Evolutionary conservation across 2,329 filamentous ascomycete genomes (phyloP).

Genomic region (Alternaria triticimaculans): DNA sequence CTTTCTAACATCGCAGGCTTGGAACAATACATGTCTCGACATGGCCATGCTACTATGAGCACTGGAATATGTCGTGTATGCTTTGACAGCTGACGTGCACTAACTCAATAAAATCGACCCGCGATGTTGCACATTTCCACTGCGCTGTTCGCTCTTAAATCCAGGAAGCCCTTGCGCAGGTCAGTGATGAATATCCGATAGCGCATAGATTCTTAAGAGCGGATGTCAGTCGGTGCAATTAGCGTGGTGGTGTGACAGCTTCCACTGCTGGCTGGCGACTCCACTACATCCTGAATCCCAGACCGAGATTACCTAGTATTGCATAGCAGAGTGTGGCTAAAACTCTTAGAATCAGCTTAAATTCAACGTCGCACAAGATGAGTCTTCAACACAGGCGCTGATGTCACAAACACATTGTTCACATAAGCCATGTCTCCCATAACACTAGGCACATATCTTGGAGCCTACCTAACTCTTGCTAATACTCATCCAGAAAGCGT

Average conservation of each 20-base stretch:
- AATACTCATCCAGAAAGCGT: background rate
- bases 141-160: background rate
- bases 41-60: background rate
- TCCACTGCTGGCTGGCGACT: background rate
- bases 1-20: too few relatives aligned
- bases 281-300: background rate
- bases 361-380: background rate
- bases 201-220: background rate
- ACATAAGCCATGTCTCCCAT: background rate
- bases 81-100: background rate
- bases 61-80: background rate
- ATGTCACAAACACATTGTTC: background rate
- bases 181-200: background rate
- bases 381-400: background rate
- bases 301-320: background rate
- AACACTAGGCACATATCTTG: background rate
- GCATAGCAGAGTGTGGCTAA: background rate
- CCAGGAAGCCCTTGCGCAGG: background rate
- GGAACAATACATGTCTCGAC: background rate
- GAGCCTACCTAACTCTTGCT: background rate
- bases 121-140: too few relatives aligned
- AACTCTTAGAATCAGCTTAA: background rate
- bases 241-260: background rate
- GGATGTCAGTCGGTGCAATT: background rate
- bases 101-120: too few relatives aligned